Percentiles rank a stretch among this genome's conserved stretches.
Conservation (phyloP, 768 basidiomycete genomes). For the Suillus occidentalis region DNA sequence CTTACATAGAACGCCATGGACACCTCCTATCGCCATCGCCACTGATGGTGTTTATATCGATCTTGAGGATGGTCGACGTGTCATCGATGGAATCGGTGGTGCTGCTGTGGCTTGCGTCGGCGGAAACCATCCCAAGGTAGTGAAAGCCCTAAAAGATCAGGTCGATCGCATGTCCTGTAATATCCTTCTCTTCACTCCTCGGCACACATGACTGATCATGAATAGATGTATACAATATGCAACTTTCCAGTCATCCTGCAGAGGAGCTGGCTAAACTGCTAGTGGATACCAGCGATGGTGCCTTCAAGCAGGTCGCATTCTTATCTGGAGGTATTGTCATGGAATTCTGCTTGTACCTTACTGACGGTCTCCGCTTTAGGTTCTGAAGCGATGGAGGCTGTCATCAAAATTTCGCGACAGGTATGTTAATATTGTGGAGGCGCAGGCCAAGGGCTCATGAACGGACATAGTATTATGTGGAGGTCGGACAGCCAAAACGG, state of each 20-base stretch:
- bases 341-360: not conserved
- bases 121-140: conserved; percentile 68
- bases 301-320: conserved; percentile 71
- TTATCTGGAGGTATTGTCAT: conserved; percentile 62
- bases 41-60: conserved; percentile 71
- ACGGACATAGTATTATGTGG: conserved; percentile 59
- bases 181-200: conserved; percentile 23
- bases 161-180: conserved; percentile 74
- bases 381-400: conserved; percentile 87
- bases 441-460: conserved; percentile 11
- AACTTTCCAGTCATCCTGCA: conserved; percentile 77
- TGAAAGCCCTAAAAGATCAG: conserved; percentile 76
- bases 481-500: conserved; percentile 67
- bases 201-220: not conserved
- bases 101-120: conserved; percentile 84
- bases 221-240: conserved; percentile 85
- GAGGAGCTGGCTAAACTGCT: conserved; percentile 73
- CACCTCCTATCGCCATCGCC: conserved; percentile 63
- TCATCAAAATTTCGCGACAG: conserved; percentile 81
- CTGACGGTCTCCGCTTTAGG: conserved; percentile 41
- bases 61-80: conserved; percentile 63
- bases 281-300: conserved; percentile 66
- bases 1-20: conserved; percentile 73
- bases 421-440: conserved; percentile 34
- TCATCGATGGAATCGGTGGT: conserved; percentile 83